Evolutionary conservation across 108 stramenopile species (phyloP), one percentile per base, ranked within the genome.

Genomic region (Nitzschia sp.): DNA sequence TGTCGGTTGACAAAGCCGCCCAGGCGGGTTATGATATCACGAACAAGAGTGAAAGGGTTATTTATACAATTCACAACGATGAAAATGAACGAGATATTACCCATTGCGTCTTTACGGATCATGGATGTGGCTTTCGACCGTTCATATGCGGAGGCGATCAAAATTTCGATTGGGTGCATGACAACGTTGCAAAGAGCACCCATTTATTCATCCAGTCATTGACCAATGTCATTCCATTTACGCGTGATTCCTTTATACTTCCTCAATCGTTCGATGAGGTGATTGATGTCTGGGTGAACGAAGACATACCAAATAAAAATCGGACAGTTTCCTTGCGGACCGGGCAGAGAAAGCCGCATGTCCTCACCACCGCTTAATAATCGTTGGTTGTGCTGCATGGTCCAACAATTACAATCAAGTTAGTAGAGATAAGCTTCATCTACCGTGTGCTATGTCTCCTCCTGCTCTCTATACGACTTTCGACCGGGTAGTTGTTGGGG

Each of bases 71-170:
- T 24, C 15, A 77, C 21, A 77, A 77, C 32, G 21, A 54, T 0
- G 24, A 70, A 2, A 18, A 64, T 34, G 45, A 55, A 2, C 23
- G 32, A 3, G 33, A 24, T 6, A 62, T 55, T 33, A 62, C 51
- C 19, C 76, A 77, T 27, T 71, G 76, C 48, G 65, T 77, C 9
- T 77, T 77, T 45, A 71, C 51, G 17, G 70, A 77, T 42, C 5
- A 68, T 28, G 70, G 76, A 1, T 77, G 70, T 66, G 59, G 68
- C 18, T 21, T 71, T 42, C 24, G 25, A 17, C 56, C 28, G 26
- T 69, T n/a, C 27, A 29, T 17, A 31, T 76, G 69, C 19, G 26
- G 36, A 18, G 21, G 17, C 21, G 21, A 19, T 19, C 25, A 33
- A 51, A 9, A 27, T 25, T 21, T 33, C 58, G 67, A 61, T 26